Base-by-base conservation (phyloP, 345 rosid genomes). In the Mangifera indica region DNA sequence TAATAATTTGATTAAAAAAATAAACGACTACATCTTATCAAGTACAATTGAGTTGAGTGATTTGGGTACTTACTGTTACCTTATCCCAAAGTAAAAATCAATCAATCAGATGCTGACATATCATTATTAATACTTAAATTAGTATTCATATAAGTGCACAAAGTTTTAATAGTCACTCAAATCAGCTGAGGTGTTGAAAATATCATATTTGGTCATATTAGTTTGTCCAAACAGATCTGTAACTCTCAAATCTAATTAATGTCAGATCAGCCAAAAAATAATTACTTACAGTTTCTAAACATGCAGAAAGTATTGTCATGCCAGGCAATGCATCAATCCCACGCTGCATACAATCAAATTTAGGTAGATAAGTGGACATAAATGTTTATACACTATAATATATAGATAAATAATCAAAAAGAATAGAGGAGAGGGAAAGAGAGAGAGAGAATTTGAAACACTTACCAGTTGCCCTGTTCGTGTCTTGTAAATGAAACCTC, bases 251-350 rank as follows among this genome's bases (percentile, higher is more conserved):
- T 70, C 26, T 26, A 64, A 18, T 25, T 11, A 63, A 32, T 55
- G 15, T 54, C 58, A 58, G 48, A 25, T 32, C 18, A 32, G 29
- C 7, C 64, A 45, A 54, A 52, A 22, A 53, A 63, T 42, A 53
- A 46, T 32, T 57, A 82, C 97, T 86, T 80, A 90, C 98, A 74
- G 89, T 84, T 77, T 91, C 99, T 61, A 95, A 80, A 73, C 97
- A 91, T 3, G 96, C 99, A 14, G 94, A 87, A 70, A 92, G 76
- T 76, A 86, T 76, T 60, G 89, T 82, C 89, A 89, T 89, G 70
- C 99, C 99, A 0, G 98, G 99, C 66, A 95, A 81, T 66, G 99
- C 98, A 81, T 95, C 93, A 63, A 83, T 82, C 55, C 99, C 99
- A 10, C 67, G 90, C 99, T 95, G 97, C 79, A 76, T 51, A 26